A percentile compares a stretch with the other conserved stretches of the same genome.
Evolutionary conservation across 495 filamentous ascomycete species (phyloP).

Genomic region (Penicillium bialowiezense): DNA sequence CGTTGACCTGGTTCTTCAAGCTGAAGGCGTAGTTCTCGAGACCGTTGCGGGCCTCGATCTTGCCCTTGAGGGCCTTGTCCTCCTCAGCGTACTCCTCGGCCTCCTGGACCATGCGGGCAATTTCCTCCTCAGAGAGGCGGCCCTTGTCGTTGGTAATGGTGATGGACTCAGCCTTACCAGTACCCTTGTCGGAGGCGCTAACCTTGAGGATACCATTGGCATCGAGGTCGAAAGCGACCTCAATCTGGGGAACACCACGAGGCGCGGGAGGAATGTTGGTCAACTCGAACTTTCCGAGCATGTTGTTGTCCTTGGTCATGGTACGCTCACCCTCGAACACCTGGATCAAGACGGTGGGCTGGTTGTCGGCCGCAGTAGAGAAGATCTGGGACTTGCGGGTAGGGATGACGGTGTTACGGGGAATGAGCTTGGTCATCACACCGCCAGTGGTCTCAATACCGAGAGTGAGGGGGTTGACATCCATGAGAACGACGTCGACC

Average conservation of each 20-base stretch:
- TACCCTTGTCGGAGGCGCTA: slow-evolving; percentile 92
- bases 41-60: slow-evolving; percentile 92
- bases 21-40: slow-evolving; percentile 96
- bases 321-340: slow-evolving; percentile 95
- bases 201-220: slow-evolving; percentile 98
- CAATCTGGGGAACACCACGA: slow-evolving; percentile 95
- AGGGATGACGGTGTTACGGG: slow-evolving; percentile 91
- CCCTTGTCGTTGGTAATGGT: slow-evolving; percentile 99
- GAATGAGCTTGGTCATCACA: slow-evolving; percentile 97
- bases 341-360: slow-evolving; percentile 95
- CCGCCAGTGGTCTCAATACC: slow-evolving; percentile 98
- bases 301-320: slow-evolving; percentile 95
- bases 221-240: slow-evolving; percentile 96
- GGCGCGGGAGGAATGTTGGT: slow-evolving; percentile 92
- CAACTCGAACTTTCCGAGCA: slow-evolving; percentile 96
- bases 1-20: slow-evolving; percentile 98
- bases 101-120: slow-evolving; percentile 96
- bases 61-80: slow-evolving; percentile 93
- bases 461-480: slow-evolving; percentile 96
- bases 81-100: slow-evolving; percentile 98
- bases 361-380: slow-evolving; percentile 96
- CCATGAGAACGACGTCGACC: slow-evolving; percentile 82
- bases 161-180: slow-evolving; percentile 93
- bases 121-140: slow-evolving; percentile 91
- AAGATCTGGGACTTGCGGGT: slow-evolving; percentile 98